Conservation (phyloP, 495 filamentous ascomycete genomes). For the Xylaria scruposa region DNA sequence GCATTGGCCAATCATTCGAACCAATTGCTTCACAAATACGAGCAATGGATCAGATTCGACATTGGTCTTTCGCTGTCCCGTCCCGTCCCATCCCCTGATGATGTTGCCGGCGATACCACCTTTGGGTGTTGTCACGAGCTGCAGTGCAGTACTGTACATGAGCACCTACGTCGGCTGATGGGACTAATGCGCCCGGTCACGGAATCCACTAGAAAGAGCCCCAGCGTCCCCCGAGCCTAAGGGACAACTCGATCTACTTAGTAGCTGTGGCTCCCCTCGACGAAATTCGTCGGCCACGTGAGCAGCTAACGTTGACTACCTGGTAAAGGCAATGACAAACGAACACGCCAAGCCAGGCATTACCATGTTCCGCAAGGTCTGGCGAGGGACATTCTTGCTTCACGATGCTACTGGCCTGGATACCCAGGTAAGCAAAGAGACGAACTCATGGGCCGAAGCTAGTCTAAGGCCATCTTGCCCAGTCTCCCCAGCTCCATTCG, state of each 20-base stretch:
- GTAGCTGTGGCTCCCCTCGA: slow-evolving; percentile 17
- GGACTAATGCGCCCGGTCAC: slow-evolving; percentile 21
- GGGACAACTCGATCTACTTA: slow-evolving; percentile 9
- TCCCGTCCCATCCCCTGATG: background rate
- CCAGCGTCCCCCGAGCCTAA: slow-evolving; percentile 9
- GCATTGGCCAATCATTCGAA: background rate
- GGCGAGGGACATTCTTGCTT: background rate
- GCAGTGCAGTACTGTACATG: background rate
- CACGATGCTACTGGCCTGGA: slow-evolving; percentile 2
- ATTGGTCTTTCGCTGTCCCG: background rate
- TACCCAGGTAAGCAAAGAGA: background rate
- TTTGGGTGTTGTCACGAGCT: background rate
- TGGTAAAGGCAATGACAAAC: slow-evolving; percentile 3
- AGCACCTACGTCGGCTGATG: slow-evolving; percentile 11
- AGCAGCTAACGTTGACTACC: slow-evolving; percentile 16
- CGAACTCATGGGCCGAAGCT: background rate
- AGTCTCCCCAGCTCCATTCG: background rate
- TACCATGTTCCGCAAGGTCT: slow-evolving; percentile 3
- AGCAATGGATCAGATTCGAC: background rate
- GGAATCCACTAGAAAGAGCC: slow-evolving; percentile 10
- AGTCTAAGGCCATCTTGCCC: background rate
- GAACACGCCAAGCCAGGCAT: slow-evolving; percentile 2
- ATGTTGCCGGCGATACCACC: background rate
- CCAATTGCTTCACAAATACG: background rate
- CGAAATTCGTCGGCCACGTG: slow-evolving; percentile 26